Conservation (phyloP, 306 rosid species). For the Luffa acutangula region DNA sequence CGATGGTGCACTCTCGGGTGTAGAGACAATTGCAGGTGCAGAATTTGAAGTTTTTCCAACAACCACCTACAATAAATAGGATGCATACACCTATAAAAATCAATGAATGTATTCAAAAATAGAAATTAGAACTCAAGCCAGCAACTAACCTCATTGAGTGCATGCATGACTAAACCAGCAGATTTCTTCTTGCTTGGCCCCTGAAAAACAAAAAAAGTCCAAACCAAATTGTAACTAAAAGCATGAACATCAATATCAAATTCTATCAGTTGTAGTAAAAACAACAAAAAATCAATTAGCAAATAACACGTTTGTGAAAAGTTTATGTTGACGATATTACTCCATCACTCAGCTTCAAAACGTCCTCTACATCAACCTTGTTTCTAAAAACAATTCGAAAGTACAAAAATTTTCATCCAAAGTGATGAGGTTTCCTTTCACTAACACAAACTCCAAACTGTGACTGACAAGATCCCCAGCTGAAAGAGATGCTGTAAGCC, state of each 20-base stretch:
- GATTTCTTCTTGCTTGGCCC: conserved; percentile 30
- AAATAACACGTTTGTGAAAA: neutral
- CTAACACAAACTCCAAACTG: neutral
- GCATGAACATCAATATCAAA: neutral
- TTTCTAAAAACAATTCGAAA: neutral
- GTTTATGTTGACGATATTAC: neutral
- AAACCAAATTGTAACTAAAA: neutral
- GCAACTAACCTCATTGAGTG: conserved; percentile 28
- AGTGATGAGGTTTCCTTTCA: neutral
- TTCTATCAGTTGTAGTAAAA: neutral
- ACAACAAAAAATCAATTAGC: neutral
- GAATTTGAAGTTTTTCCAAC: conserved; percentile 52
- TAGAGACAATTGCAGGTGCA: conserved; percentile 29
- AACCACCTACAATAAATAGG: conserved; percentile 25
- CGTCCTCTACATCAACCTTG: neutral
- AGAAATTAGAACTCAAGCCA: conserved; percentile 6
- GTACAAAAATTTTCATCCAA: neutral
- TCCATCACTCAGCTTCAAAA: neutral
- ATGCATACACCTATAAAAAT: neutral
- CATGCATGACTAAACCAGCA: conserved; percentile 32
- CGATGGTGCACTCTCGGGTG: conserved; percentile 9
- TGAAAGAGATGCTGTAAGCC: neutral
- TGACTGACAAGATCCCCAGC: neutral
- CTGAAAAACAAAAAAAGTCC: conserved; percentile 28
- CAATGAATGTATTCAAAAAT: neutral